Evolutionary conservation across 345 rosid species (phyloP).

Genomic region (Excoecaria cochinchinensis): DNA sequence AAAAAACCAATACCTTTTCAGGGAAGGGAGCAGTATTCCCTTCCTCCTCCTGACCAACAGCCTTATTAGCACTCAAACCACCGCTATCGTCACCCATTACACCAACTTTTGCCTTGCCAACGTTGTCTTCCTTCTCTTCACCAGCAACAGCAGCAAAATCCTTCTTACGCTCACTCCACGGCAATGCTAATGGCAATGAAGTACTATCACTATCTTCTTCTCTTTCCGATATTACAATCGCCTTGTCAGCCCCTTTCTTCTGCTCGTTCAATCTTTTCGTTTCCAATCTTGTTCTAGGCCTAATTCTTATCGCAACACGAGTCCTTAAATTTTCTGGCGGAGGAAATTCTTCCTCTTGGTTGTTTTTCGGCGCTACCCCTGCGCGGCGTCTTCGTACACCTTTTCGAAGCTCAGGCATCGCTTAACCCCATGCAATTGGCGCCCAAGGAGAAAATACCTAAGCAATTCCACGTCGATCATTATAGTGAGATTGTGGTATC

Average conservation of each 20-base stretch:
- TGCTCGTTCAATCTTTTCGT: slow-evolving; percentile 29
- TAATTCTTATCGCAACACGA: slow-evolving; percentile 31
- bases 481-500: slow-evolving; percentile 14
- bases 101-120: neutral
- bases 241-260: slow-evolving; percentile 5
- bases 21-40: slow-evolving; percentile 33
- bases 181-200: no score
- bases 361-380: slow-evolving; percentile 50
- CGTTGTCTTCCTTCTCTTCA: neutral
- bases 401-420: slow-evolving; percentile 36
- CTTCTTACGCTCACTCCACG: neutral
- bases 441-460: slow-evolving; percentile 8
- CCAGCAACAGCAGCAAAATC: slow-evolving; percentile 4
- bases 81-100: slow-evolving; percentile 31
- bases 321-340: slow-evolving; percentile 28
- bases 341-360: slow-evolving; percentile 18
- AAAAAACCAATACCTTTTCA: slow-evolving; percentile 21
- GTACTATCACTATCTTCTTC: neutral
- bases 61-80: slow-evolving; percentile 35
- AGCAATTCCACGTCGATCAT: slow-evolving; percentile 10
- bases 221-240: slow-evolving; percentile 7
- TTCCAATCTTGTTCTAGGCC: slow-evolving; percentile 62
- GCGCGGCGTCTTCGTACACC: slow-evolving; percentile 46
- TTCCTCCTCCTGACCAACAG: slow-evolving; percentile 29
- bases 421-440: slow-evolving; percentile 21